Evolutionary conservation across 2,329 filamentous ascomycete genomes (phyloP).

Genomic region (Aspergillus carbonarius): DNA sequence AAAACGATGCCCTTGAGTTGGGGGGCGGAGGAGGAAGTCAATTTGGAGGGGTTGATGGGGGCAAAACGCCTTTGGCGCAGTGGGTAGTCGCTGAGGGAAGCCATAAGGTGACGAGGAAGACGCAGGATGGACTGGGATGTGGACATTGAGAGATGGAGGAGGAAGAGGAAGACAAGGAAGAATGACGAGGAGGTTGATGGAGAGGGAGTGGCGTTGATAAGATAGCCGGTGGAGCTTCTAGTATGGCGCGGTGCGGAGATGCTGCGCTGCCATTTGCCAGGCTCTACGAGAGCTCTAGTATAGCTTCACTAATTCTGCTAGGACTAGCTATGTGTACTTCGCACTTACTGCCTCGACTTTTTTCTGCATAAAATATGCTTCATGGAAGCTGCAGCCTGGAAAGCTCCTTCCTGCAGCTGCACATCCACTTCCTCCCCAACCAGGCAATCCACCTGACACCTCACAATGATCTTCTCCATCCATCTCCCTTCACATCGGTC

Average conservation of each 20-base stretch:
- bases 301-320: not conserved
- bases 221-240: not conserved
- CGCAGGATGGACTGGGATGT: conserved; percentile 1
- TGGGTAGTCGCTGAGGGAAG: conserved; percentile 19
- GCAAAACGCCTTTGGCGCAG: conserved; percentile 49
- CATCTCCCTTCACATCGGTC: not conserved
- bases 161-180: not conserved
- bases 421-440: not conserved
- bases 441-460: not conserved
- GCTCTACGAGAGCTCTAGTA: not conserved
- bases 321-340: too few relatives aligned
- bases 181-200: not conserved
- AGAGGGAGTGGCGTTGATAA: not conserved
- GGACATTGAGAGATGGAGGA: not conserved
- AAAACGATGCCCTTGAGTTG: conserved; percentile 67
- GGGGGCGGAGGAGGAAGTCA: conserved; percentile 37
- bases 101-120: conserved; percentile 17
- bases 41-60: conserved; percentile 44
- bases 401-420: not conserved
- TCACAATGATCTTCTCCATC: not conserved
- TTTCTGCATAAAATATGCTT: not conserved
- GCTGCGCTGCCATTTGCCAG: not conserved
- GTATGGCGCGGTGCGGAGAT: not conserved
- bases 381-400: not conserved
- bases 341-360: not conserved